These are phyloP conservation scores for Auriscalpium vulgare DNA, from an alignment of 768 basidiomycete genomes.

Conservation along the genomic window DNA sequence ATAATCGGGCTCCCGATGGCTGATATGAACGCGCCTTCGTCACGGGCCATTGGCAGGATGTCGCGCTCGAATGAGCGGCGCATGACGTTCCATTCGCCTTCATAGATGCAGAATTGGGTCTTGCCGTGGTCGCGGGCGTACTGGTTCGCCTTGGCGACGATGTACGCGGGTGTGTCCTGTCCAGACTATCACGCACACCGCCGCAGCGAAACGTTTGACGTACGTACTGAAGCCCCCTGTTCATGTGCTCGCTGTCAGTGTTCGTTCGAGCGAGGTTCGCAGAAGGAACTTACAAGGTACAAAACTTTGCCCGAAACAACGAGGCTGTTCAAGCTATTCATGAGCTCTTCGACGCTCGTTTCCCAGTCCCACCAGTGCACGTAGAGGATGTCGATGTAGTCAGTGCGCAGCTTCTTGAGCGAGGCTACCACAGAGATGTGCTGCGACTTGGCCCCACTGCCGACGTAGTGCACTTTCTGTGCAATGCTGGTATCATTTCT, in stretches of 20 bases:
- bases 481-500: constrained; percentile 9
- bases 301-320: constrained; percentile 35
- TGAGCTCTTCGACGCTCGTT: constrained; percentile 34
- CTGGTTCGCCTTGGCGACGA: constrained; percentile 29
- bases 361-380: constrained; percentile 46
- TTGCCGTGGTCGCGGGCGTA: constrained; percentile 31
- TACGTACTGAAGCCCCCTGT: constrained; percentile 8
- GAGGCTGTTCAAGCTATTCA: constrained; percentile 32
- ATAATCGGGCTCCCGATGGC: not conserved
- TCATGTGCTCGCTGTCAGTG: too few species aligned
- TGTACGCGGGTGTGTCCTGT: constrained; percentile 28
- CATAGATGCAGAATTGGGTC: constrained; percentile 36
- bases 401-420: constrained; percentile 45
- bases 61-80: constrained; percentile 33
- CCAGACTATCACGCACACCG: not conserved
- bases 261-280: not conserved
- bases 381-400: constrained; percentile 52
- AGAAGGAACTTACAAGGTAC: constrained; percentile 24
- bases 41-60: constrained; percentile 30
- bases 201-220: not conserved
- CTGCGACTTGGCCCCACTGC: constrained; percentile 32
- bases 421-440: constrained; percentile 26
- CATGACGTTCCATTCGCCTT: constrained; percentile 27
- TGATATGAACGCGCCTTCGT: constrained; percentile 9
- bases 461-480: constrained; percentile 32